Evolutionary conservation across 495 filamentous ascomycete genomes (phyloP), one percentile per base, ranked within the genome.

Genomic region (Lasiosphaeris hirsuta): DNA sequence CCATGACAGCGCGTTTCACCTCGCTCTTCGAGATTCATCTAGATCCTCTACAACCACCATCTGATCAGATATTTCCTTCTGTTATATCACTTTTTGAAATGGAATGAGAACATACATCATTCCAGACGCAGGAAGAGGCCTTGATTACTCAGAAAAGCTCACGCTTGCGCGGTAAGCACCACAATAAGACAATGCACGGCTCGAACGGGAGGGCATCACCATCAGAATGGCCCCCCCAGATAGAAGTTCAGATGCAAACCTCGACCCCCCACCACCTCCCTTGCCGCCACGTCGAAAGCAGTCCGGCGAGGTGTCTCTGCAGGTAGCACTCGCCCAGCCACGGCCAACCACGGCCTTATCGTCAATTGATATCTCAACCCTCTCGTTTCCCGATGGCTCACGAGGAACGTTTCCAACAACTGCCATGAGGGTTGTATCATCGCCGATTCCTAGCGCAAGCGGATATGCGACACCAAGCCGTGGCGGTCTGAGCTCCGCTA

Each of bases 311-410:
- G 70, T 65, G 34, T 48, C 60, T 35, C 54, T 68, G 19, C 65
- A 75, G 54, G 69, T 94, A 60, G 55, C 64, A 11, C 57, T 59
- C 0, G 37, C 56, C 38, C 87, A 84, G 54, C 86, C 87, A 3
- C 85, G 84, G 58, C 84, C 92, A 34, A 97, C 92, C 9, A 96
- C 90, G 0, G 90, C 90, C 7, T 62, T 97, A 10, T 90, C 90
- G 0, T 79, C 87, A 10, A 83, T 88, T 60, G 90, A 93, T 59
- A 86, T 91, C 48, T 82, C 86, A 51, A 86, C 86, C 1, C 76
- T 89, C 46, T 79, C 85, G n/a, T 83, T 86, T 60, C 81, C 82
- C n/a, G 85, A 87, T 64, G 81, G 81, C 11, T 81, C 80, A 34
- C 80, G 80, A 55, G 83, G 85, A 30, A 84, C 81, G 2, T 83